Evolutionary conservation across 148 eudicot species (phyloP), one percentile per base, ranked within the genome.

Genomic region (Vaccinium corymbosum): DNA sequence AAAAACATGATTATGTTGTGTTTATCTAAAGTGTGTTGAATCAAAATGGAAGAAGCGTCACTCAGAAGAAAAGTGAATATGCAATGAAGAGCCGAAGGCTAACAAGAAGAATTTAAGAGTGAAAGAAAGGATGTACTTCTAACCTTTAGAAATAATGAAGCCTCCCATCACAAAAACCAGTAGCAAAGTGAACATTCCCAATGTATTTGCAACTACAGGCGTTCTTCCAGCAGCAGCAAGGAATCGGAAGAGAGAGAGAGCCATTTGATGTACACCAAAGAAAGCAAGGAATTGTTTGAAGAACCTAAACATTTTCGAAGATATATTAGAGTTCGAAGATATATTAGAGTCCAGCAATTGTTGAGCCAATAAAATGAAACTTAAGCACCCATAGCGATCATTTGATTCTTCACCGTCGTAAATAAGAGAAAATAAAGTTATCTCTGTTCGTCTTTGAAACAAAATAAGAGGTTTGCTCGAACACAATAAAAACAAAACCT

Each of bases 81-180:
- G 55, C 55, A 52, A 35, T 0, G 0, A 35, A 35, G 38, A 35
- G 38, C 3, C 55, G 11, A 8, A 52, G 13, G 11, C 55, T 52
- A 52, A 13, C 55, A 52, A 52, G 14, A 22, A 74, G 10, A 51
- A 74, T 74, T 74, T 13, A 35, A 25, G 38, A 78, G 46, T 78
- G 38, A 51, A 25, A 78, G 10, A 55, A 29, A 46, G 25, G 38
- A 56, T 78, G n/a, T 11, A 78, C 22, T 38, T 50, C 73, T 56
- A 5, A 87, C 89, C 85, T 83, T 80, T 87, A 32, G 89, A 42
- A 25, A 78, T 64, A 7, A 78, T 53, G 20, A 52, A 78, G 27
- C 81, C 81, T 27, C 81, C 81, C 29, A 78, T 64, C 20, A 55
- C 61, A 12, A 78, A 78, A 25, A 78, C 64, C 64, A 78, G 1